A percentile compares a stretch with the other conserved stretches of the same genome.
These are phyloP conservation scores for Lentinula detonsa DNA, from an alignment of 768 basidiomycete genomes.

Conservation along the genomic window DNA sequence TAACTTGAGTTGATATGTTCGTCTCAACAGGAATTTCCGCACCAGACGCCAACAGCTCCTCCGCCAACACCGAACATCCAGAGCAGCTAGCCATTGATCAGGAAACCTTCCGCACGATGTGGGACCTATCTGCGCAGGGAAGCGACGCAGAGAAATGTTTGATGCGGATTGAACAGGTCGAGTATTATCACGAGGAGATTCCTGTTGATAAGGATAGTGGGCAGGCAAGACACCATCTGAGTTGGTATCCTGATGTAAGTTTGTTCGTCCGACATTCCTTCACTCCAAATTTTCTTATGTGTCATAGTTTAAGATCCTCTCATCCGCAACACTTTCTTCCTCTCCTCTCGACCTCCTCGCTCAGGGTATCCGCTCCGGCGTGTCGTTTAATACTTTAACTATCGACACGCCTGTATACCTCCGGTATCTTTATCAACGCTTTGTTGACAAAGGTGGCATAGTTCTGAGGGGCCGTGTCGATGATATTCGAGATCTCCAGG, in stretches of 20 bases:
- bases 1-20: too few species aligned
- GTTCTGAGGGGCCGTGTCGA: constrained; percentile 44
- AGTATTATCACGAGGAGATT: constrained; percentile 26
- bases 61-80: constrained; percentile 20
- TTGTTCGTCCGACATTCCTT: not conserved
- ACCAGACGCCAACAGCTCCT: not conserved
- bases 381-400: constrained; percentile 53
- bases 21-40: not conserved
- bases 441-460: constrained; percentile 49
- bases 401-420: constrained; percentile 62
- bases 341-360: constrained; percentile 16
- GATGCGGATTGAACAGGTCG: constrained; percentile 40
- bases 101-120: constrained; percentile 50
- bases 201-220: constrained; percentile 14
- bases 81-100: constrained; percentile 30
- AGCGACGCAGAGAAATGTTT: constrained; percentile 38
- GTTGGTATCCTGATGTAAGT: constrained; percentile 33
- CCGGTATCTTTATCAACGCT: constrained; percentile 54
- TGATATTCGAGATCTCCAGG: constrained; percentile 53
- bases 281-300: not conserved
- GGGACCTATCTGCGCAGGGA: constrained; percentile 39
- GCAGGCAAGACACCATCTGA: constrained; percentile 21
- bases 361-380: constrained; percentile 25
- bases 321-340: constrained; percentile 32
- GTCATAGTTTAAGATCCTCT: constrained; percentile 24